Evolutionary conservation across 148 eudicot species (phyloP), one percentile per base, ranked within the genome.

Genomic region (Rhododendron kiyosumense): DNA sequence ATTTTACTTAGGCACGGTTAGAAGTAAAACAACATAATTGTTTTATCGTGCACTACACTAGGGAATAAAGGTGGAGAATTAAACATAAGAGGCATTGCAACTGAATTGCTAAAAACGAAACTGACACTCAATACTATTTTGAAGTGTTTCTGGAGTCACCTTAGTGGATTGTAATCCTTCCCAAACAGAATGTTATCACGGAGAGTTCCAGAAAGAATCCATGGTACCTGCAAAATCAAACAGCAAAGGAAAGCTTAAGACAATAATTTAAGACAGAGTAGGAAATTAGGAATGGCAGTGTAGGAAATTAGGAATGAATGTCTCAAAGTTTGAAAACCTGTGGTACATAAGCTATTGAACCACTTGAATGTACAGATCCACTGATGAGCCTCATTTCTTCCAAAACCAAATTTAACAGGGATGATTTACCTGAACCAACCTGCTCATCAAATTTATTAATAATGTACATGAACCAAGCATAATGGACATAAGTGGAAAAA

Each of bases 381-480:
- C 86, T 87, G 79, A 79, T 86, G 80, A 90, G 88, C 84, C 91
- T 93, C 95, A 94, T 93, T 92, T 96, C 99, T 57, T 94, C 93
- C 9, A 96, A 88, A 84, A 96, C 71, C 79, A 93, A 89, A 89
- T 95, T 92, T 79, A 96, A 86, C 74, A 96, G 88, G 74, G 99
- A 96, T 83, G 99, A 95, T 93, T 96, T 96, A 81, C 99, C 99
- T 12, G 98, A 96, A 81, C 99, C 99, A 87, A 96, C 98, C 99
- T 96, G 91, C 18, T 71, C 32, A 32, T 32, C 76, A 71, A 71
- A 32, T 14, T 26, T 14, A 71, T 11, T 32, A 32, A 69, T 28
- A 3, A 69, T 28, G 6, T 12, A 26, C 14, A 28, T 67, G 4
- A 67, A 67, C 5, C 74, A 67, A 67, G 15, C 76, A 13, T 15